These are phyloP conservation scores for Camellia oleifera DNA, from an alignment of 179 eudicot genomes.

Conservation along the genomic window DNA sequence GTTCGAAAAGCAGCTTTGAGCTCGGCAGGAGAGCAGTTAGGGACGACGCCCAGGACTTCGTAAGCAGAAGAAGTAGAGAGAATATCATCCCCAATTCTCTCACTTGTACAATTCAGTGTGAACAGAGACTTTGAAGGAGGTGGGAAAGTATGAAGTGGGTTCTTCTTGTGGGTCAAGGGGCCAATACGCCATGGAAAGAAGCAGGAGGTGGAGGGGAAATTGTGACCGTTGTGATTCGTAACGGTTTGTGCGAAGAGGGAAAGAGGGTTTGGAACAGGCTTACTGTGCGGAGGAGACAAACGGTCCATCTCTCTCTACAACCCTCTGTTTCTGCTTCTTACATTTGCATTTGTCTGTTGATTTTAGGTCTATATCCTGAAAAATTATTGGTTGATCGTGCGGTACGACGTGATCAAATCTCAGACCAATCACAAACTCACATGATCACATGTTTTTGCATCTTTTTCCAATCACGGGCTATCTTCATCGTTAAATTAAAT, in stretches of 20 bases:
- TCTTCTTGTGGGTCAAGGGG: not conserved
- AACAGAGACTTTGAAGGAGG: slow-evolving; percentile 24
- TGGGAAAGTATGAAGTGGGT: slow-evolving; percentile 10
- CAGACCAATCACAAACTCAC: too few species aligned
- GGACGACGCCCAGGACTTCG: slow-evolving; percentile 62
- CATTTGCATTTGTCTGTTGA: too few species aligned
- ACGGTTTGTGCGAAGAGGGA: not conserved
- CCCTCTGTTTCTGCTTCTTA: not conserved
- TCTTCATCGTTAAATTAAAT: too few species aligned
- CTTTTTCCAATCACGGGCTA: too few species aligned
- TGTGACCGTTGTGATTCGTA: not conserved
- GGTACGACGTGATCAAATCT: too few species aligned
- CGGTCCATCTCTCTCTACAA: not conserved
- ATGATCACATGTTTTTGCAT: too few species aligned
- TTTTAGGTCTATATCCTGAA: too few species aligned
- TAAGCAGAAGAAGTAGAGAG: slow-evolving; percentile 54
- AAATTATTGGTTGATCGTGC: too few species aligned
- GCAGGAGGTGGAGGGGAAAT: not conserved
- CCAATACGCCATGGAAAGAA: not conserved
- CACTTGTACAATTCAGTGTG: slow-evolving; percentile 30
- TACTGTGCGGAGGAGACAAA: not conserved
- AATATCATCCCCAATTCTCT: slow-evolving; percentile 26
- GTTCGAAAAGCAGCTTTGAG: slow-evolving; percentile 83
- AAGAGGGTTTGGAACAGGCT: not conserved
- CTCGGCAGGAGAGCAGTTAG: slow-evolving; percentile 53